phyloP scores from a whole-genome alignment of 1,284 basidiomycete genomes.

The Cryptococcus maquisensis region DNA sequence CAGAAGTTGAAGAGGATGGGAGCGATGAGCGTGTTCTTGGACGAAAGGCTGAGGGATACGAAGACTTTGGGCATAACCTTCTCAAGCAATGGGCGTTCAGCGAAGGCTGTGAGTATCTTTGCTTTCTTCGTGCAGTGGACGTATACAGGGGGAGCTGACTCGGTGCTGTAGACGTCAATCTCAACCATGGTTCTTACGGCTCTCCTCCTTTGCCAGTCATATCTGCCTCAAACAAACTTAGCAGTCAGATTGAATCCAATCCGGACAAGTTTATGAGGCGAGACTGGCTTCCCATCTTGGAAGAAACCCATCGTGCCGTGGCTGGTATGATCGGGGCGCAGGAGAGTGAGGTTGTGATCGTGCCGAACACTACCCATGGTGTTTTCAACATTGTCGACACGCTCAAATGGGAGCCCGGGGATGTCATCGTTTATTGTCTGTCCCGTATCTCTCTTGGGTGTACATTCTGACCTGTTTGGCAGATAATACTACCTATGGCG shows the following conservation, averaged over 20 bases:
- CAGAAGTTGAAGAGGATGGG: slow-evolving; percentile 4
- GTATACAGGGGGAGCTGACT: neutral
- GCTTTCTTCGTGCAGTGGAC: neutral
- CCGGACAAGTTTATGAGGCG: slow-evolving; percentile 63
- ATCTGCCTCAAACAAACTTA: slow-evolving; percentile 53
- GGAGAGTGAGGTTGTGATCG: slow-evolving; percentile 62
- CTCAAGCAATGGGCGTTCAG: slow-evolving; percentile 60
- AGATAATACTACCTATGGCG: slow-evolving; percentile 67
- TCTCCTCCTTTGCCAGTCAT: slow-evolving; percentile 61
- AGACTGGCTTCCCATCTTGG: slow-evolving; percentile 49
- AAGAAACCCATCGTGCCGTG: slow-evolving; percentile 53
- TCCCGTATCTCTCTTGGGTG: neutral
- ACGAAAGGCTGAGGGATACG: slow-evolving; percentile 25
- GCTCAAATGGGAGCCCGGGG: slow-evolving; percentile 56
- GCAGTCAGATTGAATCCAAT: slow-evolving; percentile 56
- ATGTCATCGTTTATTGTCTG: slow-evolving; percentile 54
- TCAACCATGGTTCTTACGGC: slow-evolving; percentile 69
- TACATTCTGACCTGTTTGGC: neutral
- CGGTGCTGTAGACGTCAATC: slow-evolving; percentile 54
- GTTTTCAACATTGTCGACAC: slow-evolving; percentile 64
- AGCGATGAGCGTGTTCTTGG: slow-evolving; percentile 23
- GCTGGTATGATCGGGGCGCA: slow-evolving; percentile 61
- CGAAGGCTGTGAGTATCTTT: slow-evolving; percentile 48
- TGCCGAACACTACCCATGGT: slow-evolving; percentile 62
- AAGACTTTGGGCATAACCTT: slow-evolving; percentile 58